Percentiles rank a stretch among this genome's conserved stretches.
phyloP scores from a whole-genome alignment of 2,329 filamentous ascomycete genomes.

The Trichoderma brevicompactum region DNA sequence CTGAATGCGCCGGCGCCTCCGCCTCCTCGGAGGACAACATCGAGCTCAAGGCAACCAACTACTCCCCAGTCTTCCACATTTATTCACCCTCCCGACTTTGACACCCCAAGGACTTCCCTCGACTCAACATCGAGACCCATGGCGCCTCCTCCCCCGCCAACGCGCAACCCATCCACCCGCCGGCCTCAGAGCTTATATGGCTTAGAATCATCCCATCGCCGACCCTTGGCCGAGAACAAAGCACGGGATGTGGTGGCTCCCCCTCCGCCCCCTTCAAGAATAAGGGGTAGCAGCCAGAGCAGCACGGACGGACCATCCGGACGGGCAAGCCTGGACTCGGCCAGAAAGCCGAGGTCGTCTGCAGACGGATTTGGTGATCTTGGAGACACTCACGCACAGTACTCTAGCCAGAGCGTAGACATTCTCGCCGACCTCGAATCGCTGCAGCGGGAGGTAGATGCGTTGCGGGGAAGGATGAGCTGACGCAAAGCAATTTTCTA shows the following conservation, averaged over 20 bases:
- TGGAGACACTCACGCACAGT: constrained; percentile 30
- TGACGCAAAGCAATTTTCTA: not conserved
- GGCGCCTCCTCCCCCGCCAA: constrained; percentile 51
- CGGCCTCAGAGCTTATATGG: constrained; percentile 51
- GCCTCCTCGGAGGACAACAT: constrained; percentile 56
- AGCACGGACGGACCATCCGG: constrained; percentile 45
- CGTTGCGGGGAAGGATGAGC: constrained; percentile 46
- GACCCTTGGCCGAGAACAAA: constrained; percentile 39
- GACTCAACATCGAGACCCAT: constrained; percentile 27
- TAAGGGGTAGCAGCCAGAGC: constrained; percentile 52
- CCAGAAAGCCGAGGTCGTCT: constrained; percentile 20
- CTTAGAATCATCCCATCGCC: constrained; percentile 44
- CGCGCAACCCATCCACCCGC: constrained; percentile 50
- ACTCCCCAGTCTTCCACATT: constrained; percentile 33
- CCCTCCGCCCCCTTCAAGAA: constrained; percentile 55
- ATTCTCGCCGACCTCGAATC: constrained; percentile 75
- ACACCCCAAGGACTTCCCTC: constrained; percentile 32
- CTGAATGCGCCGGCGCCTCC: constrained; percentile 56
- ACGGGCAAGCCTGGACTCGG: constrained; percentile 43
- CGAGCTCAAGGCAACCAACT: constrained; percentile 42
- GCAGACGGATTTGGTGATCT: constrained; percentile 5
- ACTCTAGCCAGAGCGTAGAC: constrained; percentile 50
- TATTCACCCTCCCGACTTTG: constrained; percentile 30
- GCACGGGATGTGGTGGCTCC: constrained; percentile 41
- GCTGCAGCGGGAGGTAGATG: constrained; percentile 77